Evolutionary conservation across 78 protist species (phyloP).

Genomic region (Dictyostelium firmibasis): DNA sequence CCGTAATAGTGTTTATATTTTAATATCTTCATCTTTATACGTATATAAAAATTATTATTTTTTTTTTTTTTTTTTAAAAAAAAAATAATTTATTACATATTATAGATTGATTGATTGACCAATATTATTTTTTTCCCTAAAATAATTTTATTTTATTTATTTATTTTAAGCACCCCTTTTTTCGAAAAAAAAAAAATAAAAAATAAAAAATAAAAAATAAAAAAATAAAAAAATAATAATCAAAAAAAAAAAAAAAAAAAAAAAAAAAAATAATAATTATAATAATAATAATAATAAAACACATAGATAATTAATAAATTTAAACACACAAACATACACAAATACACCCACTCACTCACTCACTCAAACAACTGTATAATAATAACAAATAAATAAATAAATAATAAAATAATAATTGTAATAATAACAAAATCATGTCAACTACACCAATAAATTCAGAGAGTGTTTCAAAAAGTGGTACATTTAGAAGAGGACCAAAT

Average conservation of each 20-base stretch:
- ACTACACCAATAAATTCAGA: background rate
- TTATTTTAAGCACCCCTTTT: background rate
- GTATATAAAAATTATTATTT: background rate
- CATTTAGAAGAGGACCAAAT: background rate
- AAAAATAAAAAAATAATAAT: too few relatives aligned
- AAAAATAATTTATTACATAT: too few relatives aligned
- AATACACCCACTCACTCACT: too few relatives aligned
- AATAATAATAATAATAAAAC: too few relatives aligned
- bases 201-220: too few relatives aligned
- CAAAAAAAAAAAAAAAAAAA: background rate
- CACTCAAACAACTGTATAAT: background rate
- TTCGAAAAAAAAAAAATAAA: too few relatives aligned
- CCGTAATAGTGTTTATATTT: background rate
- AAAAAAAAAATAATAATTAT: background rate
- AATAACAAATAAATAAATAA: background rate
- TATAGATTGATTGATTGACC: too few relatives aligned
- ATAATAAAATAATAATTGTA: conserved; percentile 11
- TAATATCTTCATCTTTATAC: background rate
- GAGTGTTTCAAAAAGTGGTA: background rate
- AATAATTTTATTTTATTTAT: too few relatives aligned
- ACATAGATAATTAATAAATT: too few relatives aligned
- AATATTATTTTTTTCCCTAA: too few relatives aligned
- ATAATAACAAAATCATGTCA: background rate
- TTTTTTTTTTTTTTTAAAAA: too few relatives aligned
- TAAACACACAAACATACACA: too few relatives aligned